Base-by-base conservation (phyloP, 2,329 filamentous ascomycete species). In the Aureobasidium uvarum region DNA sequence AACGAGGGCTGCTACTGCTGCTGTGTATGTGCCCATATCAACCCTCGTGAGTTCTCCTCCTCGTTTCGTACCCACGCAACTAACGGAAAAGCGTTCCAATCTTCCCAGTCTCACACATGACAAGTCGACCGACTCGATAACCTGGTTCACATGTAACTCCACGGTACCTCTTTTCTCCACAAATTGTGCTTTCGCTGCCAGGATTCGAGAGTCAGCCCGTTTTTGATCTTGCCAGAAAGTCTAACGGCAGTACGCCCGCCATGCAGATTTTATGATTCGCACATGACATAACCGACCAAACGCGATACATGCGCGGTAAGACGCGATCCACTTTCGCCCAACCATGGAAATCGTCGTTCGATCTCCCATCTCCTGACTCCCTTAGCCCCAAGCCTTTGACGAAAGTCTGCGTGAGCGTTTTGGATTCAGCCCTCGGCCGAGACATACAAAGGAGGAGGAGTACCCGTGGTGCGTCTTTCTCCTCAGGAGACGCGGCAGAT, bases 261-360 rank as follows among this genome's bases (percentile, higher is more conserved):
- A 51, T 62, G 58, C 43, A 62, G 8, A 31, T 59, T 25, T 62
- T 51, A 50, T 62, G 58, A 39, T 62, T 28, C 31, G 58, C 45
- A 46, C 41, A 59, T 59, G 41, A 46, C 28, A 23, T 39, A 62
- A 43, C 54, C 10, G 14, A 52, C 25, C 25, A 31, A 25, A 54
- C 60, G 36, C 60, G 60, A 63, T 63, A 63, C 48, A 20, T 31
- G 45, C 60, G 48, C 48, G 60, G 39, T 11, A 43, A 39, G 48
- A 52, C 60, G 60, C 60, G 60, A 60, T 31, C 58, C 58, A 62
- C 58, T 50, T 51, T 51, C 45, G 36, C 33, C 16, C 20, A 43
- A 36, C 28, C 56, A 14, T 38, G 36, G 38, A 13, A 25, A 23
- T 39, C 28, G 16, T 39, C 31, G 28, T 20, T 41, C 58, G 31